Base-by-base conservation (phyloP, 768 basidiomycete genomes). In the Rhizopogon rudus region DNA sequence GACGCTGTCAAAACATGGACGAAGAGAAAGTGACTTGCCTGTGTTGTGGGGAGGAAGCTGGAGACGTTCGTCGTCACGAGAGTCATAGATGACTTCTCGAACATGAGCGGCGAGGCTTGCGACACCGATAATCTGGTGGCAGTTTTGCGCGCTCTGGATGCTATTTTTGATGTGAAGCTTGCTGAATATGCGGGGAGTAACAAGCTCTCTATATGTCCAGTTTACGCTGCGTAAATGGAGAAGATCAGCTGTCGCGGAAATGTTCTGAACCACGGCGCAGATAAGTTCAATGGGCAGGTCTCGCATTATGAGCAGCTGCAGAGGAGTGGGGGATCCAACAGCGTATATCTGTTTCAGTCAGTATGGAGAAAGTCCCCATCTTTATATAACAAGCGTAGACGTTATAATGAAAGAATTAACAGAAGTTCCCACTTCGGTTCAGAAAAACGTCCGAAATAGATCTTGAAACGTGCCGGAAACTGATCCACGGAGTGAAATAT, bases 261-360 rank as follows among this genome's bases (percentile, higher is more conserved):
- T n/a, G 48, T 59, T 64, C 44, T 62, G 58, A 28, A 60, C 64
- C 39, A 68, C 61, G n/a, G 60, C 58, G n/a, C 53, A 57, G 54
- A 68, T 53, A 20, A 68, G 66, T 44, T 68, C 67, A 3, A 68
- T 54, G 14, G 67, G 67, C 0, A 68, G 45, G 43, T 65, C 41
- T 28, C 60, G 58, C 67, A 68, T 68, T 49, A 13, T 49, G 53
- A 33, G 12, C 35, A 13, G 35, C 10, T 37, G 10, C 13, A 13
- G 17, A 14, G 25, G n/a, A 6, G 51, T 16, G 28, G 40, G 14
- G 40, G 42, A 29, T 46, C 9, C 7, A 39, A 49, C 44, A 29
- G 10, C 40, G n/a, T 22, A 12, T 12, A 17, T 17, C 17, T 20
- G 17, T 20, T 2, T 14, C 6, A 20, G 10, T 46, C 6, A 48